phyloP scores from a whole-genome alignment of 768 basidiomycete species.

The Dentipellis sp. region DNA sequence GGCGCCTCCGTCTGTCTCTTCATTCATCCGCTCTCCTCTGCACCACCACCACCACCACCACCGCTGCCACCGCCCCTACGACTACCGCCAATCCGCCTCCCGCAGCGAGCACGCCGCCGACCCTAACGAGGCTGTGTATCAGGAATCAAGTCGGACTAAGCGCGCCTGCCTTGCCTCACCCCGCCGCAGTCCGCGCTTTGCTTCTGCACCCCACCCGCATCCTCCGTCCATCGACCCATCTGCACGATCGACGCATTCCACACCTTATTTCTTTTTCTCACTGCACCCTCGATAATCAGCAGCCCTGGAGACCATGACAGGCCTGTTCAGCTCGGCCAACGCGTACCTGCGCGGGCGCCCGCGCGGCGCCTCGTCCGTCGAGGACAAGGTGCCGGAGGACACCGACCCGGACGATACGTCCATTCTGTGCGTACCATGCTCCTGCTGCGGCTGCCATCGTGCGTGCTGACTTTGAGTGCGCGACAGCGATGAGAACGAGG shows the following conservation, averaged over 20 bases:
- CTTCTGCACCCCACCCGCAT: background rate
- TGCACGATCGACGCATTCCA: too few species aligned
- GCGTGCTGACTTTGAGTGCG: too few species aligned
- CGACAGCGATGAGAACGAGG: slow-evolving; percentile 88
- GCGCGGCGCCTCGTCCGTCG: slow-evolving; percentile 44
- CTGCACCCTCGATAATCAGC: too few species aligned
- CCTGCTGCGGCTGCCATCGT: too few species aligned
- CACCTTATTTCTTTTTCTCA: too few species aligned
- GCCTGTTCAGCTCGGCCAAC: slow-evolving; percentile 43
- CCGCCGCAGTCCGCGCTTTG: background rate
- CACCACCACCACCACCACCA: too few species aligned
- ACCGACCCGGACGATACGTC: slow-evolving; percentile 86
- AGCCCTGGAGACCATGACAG: slow-evolving; percentile 47
- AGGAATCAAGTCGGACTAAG: background rate
- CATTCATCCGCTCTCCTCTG: too few species aligned
- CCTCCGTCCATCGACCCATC: background rate
- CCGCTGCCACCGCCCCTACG: too few species aligned
- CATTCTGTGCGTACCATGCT: slow-evolving; percentile 65
- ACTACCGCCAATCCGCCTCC: too few species aligned
- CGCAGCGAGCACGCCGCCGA: too few species aligned
- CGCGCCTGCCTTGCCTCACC: background rate
- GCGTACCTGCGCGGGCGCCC: slow-evolving; percentile 35
- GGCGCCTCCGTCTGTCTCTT: too few species aligned
- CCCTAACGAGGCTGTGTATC: too few species aligned
- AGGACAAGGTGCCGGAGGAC: slow-evolving; percentile 69